Evolutionary conservation across 208 protist genomes (phyloP).

Genomic region (Borovskyia barvae): DNA sequence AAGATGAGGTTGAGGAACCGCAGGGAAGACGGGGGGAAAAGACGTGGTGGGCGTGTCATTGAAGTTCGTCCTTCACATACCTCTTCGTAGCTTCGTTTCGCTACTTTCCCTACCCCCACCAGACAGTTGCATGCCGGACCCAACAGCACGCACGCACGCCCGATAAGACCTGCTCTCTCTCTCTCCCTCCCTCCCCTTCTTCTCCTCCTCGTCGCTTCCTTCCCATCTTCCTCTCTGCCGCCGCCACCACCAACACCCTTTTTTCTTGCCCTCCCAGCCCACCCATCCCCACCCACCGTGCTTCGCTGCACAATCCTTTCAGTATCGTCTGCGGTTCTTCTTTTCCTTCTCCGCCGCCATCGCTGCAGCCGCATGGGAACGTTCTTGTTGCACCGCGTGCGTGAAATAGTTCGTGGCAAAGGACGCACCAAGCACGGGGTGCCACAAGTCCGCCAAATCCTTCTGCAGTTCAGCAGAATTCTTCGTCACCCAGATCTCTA

Average conservation of each 20-base stretch:
- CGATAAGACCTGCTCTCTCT: too few relatives aligned
- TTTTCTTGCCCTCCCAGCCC: neutral
- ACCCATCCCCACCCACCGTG: neutral
- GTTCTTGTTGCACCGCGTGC: conserved; percentile 63
- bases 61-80: too few relatives aligned
- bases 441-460: conserved; percentile 66
- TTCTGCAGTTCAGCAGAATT: conserved; percentile 52
- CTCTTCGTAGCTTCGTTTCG: too few relatives aligned
- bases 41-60: too few relatives aligned
- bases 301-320: neutral
- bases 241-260: neutral
- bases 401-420: conserved; percentile 58
- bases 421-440: conserved; percentile 44
- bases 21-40: too few relatives aligned
- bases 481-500: conserved; percentile 85
- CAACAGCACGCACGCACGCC: too few relatives aligned
- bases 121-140: too few relatives aligned
- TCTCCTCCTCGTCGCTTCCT: neutral
- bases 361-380: conserved; percentile 36
- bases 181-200: too few relatives aligned
- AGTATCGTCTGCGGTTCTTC: conserved; percentile 38
- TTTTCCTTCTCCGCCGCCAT: conserved; percentile 47
- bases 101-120: too few relatives aligned
- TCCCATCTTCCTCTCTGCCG: neutral
- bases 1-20: too few relatives aligned